A percentile compares a stretch with the other conserved stretches of the same genome.
Conservation (phyloP, 768 basidiomycete species). For the Lentinula boryana region DNA sequence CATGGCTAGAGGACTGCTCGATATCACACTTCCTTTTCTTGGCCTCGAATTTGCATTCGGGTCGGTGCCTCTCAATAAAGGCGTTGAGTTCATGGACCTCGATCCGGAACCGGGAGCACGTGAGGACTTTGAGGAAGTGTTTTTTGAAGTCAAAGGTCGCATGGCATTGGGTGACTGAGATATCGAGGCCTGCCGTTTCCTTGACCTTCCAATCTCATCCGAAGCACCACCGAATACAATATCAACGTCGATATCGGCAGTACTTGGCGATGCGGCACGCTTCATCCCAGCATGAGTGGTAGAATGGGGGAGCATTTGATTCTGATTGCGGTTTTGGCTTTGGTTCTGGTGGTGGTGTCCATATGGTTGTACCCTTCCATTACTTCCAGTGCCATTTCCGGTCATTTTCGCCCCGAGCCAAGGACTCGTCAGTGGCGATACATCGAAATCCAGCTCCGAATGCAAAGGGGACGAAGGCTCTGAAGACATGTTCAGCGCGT, state of each 20-base stretch:
- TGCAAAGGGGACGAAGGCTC: slow-evolving; percentile 36
- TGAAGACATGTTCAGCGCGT: slow-evolving; percentile 6
- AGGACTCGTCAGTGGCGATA: slow-evolving; percentile 76
- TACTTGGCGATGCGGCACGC: slow-evolving; percentile 51
- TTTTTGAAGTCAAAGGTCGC: neutral
- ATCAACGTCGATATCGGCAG: slow-evolving; percentile 33
- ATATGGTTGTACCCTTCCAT: neutral
- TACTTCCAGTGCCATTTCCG: neutral
- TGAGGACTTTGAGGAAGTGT: neutral
- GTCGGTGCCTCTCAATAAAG: slow-evolving; percentile 40
- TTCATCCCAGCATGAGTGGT: slow-evolving; percentile 30
- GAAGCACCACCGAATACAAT: neutral
- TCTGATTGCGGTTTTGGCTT: slow-evolving; percentile 6
- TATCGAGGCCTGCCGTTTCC: slow-evolving; percentile 14
- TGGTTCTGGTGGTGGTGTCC: slow-evolving; percentile 8
- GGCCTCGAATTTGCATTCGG: neutral
- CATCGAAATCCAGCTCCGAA: slow-evolving; percentile 60
- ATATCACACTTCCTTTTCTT: neutral
- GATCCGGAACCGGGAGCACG: slow-evolving; percentile 20
- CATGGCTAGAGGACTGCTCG: slow-evolving; percentile 9
- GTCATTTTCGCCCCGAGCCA: slow-evolving; percentile 58
- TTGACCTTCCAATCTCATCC: slow-evolving; percentile 5
- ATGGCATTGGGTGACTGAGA: slow-evolving; percentile 4
- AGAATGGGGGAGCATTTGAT: slow-evolving; percentile 10
- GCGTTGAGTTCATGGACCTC: slow-evolving; percentile 57